phyloP scores from a whole-genome alignment of 108 stramenopile species.

The Nitzschia putrida region DNA sequence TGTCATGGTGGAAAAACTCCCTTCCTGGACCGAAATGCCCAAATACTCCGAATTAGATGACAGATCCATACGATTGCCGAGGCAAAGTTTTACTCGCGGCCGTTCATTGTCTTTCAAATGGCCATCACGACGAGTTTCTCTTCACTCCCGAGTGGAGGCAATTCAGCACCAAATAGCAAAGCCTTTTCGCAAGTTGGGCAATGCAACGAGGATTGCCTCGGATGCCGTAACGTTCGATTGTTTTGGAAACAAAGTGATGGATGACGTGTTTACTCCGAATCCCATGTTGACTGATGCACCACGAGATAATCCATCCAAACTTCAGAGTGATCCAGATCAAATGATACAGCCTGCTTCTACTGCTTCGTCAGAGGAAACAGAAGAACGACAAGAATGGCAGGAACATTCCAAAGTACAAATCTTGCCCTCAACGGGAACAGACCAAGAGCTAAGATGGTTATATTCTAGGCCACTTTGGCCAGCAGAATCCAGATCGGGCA shows the following conservation, averaged over 20 bases:
- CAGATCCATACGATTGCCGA: too few relatives aligned
- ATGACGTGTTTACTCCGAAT: not conserved
- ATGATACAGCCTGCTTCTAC: not conserved
- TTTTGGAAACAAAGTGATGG: not conserved
- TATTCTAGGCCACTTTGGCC: not conserved
- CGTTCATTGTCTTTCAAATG: not conserved
- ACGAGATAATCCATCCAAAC: not conserved
- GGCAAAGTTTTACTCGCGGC: too few relatives aligned
- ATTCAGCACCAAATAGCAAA: slow-evolving; percentile 21
- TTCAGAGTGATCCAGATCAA: not conserved
- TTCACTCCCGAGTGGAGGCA: slow-evolving; percentile 14
- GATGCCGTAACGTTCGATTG: not conserved
- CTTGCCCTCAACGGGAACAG: not conserved
- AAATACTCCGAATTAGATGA: too few relatives aligned
- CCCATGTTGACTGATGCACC: not conserved
- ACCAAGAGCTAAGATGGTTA: not conserved
- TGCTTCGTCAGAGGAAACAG: not conserved
- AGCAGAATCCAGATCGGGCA: not conserved
- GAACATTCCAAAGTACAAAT: not conserved
- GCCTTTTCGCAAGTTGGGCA: slow-evolving; percentile 5
- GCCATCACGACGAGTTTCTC: not conserved
- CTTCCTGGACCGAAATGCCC: too few relatives aligned
- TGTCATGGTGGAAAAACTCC: too few relatives aligned
- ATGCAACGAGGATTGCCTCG: not conserved
- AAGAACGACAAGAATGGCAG: not conserved